Conservation (phyloP, 257 asterid species). For the Ophiorrhiza pumila region DNA sequence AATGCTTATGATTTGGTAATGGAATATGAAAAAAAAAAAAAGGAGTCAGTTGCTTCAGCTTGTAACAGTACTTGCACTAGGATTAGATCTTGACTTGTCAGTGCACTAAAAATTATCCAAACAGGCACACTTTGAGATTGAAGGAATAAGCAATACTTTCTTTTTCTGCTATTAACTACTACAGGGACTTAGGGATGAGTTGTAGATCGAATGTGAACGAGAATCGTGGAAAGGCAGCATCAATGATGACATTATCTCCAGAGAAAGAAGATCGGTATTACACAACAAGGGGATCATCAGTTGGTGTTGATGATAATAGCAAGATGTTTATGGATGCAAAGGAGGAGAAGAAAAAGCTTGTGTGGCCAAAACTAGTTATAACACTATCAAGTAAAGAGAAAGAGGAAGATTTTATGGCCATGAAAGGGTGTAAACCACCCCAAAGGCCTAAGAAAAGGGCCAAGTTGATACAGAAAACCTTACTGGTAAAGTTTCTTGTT, state of each 20-base stretch:
- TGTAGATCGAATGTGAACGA: slow-evolving; percentile 52
- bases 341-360: slow-evolving; percentile 34
- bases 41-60: slow-evolving; percentile 4
- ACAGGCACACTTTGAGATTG: not conserved
- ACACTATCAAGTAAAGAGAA: slow-evolving; percentile 42
- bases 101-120: not conserved
- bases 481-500: slow-evolving; percentile 27
- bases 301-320: slow-evolving; percentile 58
- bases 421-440: slow-evolving; percentile 49
- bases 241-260: slow-evolving; percentile 57
- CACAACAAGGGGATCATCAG: slow-evolving; percentile 75
- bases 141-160: not conserved
- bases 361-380: slow-evolving; percentile 37
- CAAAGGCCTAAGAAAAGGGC: slow-evolving; percentile 53
- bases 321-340: slow-evolving; percentile 43
- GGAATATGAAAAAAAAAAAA: not conserved
- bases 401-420: slow-evolving; percentile 48
- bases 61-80: not conserved
- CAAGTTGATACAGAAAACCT: slow-evolving; percentile 34
- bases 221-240: slow-evolving; percentile 44
- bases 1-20: slow-evolving; percentile 8
- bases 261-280: slow-evolving; percentile 88
- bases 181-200: slow-evolving; percentile 64
- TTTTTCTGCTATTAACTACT: slow-evolving; percentile 17
- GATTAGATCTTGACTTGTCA: not conserved